Base-by-base conservation (phyloP, 495 filamentous ascomycete species). In the Penicillium cinerascens region DNA sequence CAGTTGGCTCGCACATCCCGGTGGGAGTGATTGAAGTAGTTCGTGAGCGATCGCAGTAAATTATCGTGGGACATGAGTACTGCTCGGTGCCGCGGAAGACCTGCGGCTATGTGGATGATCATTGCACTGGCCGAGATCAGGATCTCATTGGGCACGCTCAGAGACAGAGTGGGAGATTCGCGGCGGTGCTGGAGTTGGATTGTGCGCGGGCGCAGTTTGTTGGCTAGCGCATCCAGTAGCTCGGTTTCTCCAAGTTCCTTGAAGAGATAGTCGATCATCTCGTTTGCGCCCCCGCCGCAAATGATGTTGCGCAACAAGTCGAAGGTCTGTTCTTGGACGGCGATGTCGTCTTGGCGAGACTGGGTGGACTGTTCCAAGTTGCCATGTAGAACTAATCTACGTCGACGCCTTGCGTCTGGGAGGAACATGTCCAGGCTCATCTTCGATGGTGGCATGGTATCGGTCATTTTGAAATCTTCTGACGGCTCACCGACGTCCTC, bases 241-340 rank as follows among this genome's bases (percentile, higher is more conserved):
- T 83, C 78, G 44, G 87, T 80, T 58, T 89, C 78, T 16, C 88
- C 89, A n/a, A 96, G 72, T 43, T 82, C 77, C 35, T 70, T 75
- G 65, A 96, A 86, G n/a, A 97, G 67, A 49, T 82, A 80, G 55
- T 96, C 91, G 51, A 95, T 87, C 84, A 95, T 91, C 55, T 90
- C 86, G 7, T 79, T 65, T 8, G 81, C 78, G 22, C 81, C 82
- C 9, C 72, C 64, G 11, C 86, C 86, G 49, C 83, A 85, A 55
- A 96, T 86, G n/a, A 96, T 75, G 66, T 98, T 98, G 42, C 91
- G 80, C 47, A 98, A 80, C 51, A 93, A 83, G 46, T 92, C 87
- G 26, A 97, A 80, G 0, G 84, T 90, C 66, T 97, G 91, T 55
- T 96, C 89, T 65, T 97, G 92, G 15, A 96, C 86, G 3, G 83